Percentiles rank a stretch among this genome's conserved stretches.
Conservation (phyloP, 768 basidiomycete genomes). For the Tephrocybe sp. region DNA sequence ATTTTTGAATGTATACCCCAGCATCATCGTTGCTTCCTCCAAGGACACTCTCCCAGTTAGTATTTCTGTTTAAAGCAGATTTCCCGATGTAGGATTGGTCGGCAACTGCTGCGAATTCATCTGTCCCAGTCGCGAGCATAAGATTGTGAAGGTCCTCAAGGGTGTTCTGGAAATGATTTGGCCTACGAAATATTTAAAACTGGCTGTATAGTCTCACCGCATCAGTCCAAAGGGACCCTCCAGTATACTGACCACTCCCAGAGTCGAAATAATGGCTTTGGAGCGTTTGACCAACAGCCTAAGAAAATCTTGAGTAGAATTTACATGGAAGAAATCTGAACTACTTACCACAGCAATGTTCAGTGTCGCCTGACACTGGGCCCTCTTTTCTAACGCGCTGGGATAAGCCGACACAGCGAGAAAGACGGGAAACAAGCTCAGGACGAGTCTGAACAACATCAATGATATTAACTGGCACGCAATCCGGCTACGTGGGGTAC, state of each 20-base stretch:
- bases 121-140: slow-evolving; percentile 48
- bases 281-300: slow-evolving; percentile 34
- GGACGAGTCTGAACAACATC: not conserved
- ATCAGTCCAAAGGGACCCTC: slow-evolving; percentile 57
- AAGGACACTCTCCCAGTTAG: slow-evolving; percentile 44
- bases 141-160: slow-evolving; percentile 58
- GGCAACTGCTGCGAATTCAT: slow-evolving; percentile 41
- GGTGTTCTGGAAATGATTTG: slow-evolving; percentile 40
- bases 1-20: slow-evolving; percentile 28
- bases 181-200: too few species aligned
- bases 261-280: slow-evolving; percentile 42
- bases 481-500: too few species aligned
- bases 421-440: slow-evolving; percentile 1
- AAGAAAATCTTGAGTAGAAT: not conserved
- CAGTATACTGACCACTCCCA: slow-evolving; percentile 41
- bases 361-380: slow-evolving; percentile 19
- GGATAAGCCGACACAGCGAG: slow-evolving; percentile 6
- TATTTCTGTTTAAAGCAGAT: slow-evolving; percentile 36
- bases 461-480: too few species aligned
- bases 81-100: slow-evolving; percentile 46
- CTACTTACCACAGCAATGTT: slow-evolving; percentile 15
- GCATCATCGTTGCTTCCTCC: slow-evolving; percentile 55
- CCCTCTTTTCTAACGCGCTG: slow-evolving; percentile 12
- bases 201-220: slow-evolving; percentile 32
- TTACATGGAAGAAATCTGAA: not conserved